Conservation (phyloP, 148 eudicot genomes). For the Persicaria tinctoria region DNA sequence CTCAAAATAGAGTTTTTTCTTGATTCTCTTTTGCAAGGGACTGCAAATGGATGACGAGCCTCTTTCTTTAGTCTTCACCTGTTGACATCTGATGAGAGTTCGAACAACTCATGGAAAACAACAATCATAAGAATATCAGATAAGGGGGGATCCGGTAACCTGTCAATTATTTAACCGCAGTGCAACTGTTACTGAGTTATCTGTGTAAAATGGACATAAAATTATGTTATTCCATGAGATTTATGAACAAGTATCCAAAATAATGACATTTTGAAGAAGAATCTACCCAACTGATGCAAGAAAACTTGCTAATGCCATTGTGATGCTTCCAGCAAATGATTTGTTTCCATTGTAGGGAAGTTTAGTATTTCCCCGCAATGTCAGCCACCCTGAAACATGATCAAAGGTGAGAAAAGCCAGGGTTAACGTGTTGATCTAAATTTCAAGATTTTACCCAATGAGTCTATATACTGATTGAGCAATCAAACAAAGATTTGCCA, state of each 20-base stretch:
- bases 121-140: too few relatives aligned
- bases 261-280: neutral
- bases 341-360: conserved; percentile 68
- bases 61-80: too few relatives aligned
- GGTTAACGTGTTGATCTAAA: neutral
- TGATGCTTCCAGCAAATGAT: conserved; percentile 67
- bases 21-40: too few relatives aligned
- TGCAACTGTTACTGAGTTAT: neutral
- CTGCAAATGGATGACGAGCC: too few relatives aligned
- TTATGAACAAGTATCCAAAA: neutral
- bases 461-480: neutral
- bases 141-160: too few relatives aligned
- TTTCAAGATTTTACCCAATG: neutral
- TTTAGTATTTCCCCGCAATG: conserved; percentile 59
- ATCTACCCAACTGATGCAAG: conserved; percentile 63
- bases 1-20: too few relatives aligned
- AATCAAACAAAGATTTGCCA: neutral
- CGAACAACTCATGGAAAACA: too few relatives aligned
- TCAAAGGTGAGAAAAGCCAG: conserved; percentile 8
- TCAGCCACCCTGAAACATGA: conserved; percentile 69
- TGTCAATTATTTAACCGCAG: too few relatives aligned
- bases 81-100: too few relatives aligned
- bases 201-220: neutral
- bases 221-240: neutral
- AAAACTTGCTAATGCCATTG: conserved; percentile 77